Evolutionary conservation across 257 asterid genomes (phyloP).

Genomic region (Lycium ferocissimum): DNA sequence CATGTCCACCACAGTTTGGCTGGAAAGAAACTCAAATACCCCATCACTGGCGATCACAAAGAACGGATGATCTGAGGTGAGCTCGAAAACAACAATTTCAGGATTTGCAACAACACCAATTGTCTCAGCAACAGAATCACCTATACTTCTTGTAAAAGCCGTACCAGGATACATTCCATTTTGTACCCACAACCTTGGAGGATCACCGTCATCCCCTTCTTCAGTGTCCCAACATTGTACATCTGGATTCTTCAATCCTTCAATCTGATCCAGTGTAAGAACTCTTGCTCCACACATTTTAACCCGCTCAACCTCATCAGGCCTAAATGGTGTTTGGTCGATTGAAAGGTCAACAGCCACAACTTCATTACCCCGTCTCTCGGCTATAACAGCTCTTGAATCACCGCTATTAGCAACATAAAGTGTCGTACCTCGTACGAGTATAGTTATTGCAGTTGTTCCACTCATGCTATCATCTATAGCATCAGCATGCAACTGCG

Average conservation of each 20-base stretch:
- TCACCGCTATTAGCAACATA: slow-evolving; percentile 92
- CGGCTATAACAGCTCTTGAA: slow-evolving; percentile 90
- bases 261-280: slow-evolving; percentile 96
- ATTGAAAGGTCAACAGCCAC: slow-evolving; percentile 87
- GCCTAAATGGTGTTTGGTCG: slow-evolving; percentile 91
- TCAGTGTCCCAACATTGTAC: slow-evolving; percentile 96
- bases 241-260: slow-evolving; percentile 83
- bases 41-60: slow-evolving; percentile 96
- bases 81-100: slow-evolving; percentile 86
- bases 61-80: slow-evolving; percentile 75
- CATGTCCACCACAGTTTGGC: slow-evolving; percentile 97
- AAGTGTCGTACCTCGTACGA: slow-evolving; percentile 76
- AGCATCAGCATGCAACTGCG: slow-evolving; percentile 73
- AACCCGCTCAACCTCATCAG: slow-evolving; percentile 86
- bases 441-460: slow-evolving; percentile 84
- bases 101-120: slow-evolving; percentile 95
- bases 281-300: slow-evolving; percentile 97
- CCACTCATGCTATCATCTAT: slow-evolving; percentile 99
- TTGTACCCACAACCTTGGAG: slow-evolving; percentile 96
- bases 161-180: slow-evolving; percentile 99
- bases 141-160: slow-evolving; percentile 94
- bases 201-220: slow-evolving; percentile 98
- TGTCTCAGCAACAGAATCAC: slow-evolving; percentile 94
- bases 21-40: slow-evolving; percentile 92
- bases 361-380: slow-evolving; percentile 68